A percentile compares a stretch with the other conserved stretches of the same genome.
Conservation (phyloP, 75 land plant genomes). For the Cunninghamia lanceolata region DNA sequence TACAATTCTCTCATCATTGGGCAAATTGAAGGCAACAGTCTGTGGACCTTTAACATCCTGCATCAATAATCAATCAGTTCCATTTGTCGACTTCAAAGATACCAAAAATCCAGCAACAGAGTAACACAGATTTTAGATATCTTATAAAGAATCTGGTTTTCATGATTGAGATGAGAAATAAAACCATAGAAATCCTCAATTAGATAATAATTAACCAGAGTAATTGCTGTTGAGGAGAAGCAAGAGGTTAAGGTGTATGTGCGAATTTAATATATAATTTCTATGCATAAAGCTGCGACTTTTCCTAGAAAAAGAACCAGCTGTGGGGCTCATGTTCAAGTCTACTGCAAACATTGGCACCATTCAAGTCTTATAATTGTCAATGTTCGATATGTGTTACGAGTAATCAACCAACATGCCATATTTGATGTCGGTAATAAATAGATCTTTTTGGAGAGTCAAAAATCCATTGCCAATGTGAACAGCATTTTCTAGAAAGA, state of each 20-base stretch:
- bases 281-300: neutral
- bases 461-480: too few relatives aligned
- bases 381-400: neutral
- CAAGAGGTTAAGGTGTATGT: neutral
- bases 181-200: neutral
- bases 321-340: too few relatives aligned
- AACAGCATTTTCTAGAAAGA: too few relatives aligned
- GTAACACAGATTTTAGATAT: neutral
- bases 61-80: neutral
- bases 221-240: neutral
- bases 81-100: neutral
- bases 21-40: conserved; percentile 96
- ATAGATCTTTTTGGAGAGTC: too few relatives aligned
- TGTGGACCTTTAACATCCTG: conserved; percentile 99
- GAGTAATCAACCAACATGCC: too few relatives aligned
- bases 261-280: neutral
- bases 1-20: conserved; percentile 96
- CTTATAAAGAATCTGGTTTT: neutral
- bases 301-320: too few relatives aligned
- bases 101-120: neutral
- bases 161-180: neutral
- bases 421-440: too few relatives aligned
- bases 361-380: neutral
- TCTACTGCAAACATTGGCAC: too few relatives aligned
- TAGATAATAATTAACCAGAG: neutral